These are phyloP conservation scores for Amanita rubescens DNA, from an alignment of 768 basidiomycete genomes.

Conservation along the genomic window DNA sequence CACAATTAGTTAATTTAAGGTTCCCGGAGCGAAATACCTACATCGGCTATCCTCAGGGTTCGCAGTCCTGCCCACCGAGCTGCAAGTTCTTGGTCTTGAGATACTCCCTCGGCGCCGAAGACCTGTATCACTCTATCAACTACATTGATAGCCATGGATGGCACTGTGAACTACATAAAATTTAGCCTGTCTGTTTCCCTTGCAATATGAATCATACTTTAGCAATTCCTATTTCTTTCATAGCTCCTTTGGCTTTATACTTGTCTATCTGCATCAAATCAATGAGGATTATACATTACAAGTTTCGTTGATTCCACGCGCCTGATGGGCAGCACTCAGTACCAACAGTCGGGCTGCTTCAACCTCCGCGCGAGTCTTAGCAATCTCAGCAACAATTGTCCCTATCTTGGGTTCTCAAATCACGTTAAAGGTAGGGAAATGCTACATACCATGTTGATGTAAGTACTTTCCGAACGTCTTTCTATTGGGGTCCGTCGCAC, in stretches of 20 bases:
- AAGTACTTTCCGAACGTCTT: slow-evolving; percentile 94
- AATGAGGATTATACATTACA: not conserved
- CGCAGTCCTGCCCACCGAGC: slow-evolving; percentile 70
- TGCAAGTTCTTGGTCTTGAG: slow-evolving; percentile 83
- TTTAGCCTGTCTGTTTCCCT: not conserved
- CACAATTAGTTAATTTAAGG: not conserved
- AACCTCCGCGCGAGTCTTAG: slow-evolving; percentile 88
- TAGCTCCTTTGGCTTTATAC: slow-evolving; percentile 83
- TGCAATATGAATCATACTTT: not conserved
- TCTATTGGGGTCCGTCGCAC: slow-evolving; percentile 86
- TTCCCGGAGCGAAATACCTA: slow-evolving; percentile 26
- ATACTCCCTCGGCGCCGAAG: slow-evolving; percentile 94
- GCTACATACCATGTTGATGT: slow-evolving; percentile 72
- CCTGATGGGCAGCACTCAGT: slow-evolving; percentile 85
- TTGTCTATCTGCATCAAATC: slow-evolving; percentile 68
- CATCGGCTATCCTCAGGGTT: slow-evolving; percentile 84
- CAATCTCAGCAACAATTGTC: slow-evolving; percentile 86
- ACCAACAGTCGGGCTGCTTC: slow-evolving; percentile 85
- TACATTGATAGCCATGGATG: slow-evolving; percentile 80
- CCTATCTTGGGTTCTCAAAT: slow-evolving; percentile 32
- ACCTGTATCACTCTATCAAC: slow-evolving; percentile 96
- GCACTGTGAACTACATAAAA: slow-evolving; percentile 75
- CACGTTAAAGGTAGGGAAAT: not conserved
- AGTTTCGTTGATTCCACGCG: slow-evolving; percentile 13
- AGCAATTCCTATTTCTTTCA: slow-evolving; percentile 97